Evolutionary conservation across 2,329 filamentous ascomycete species (phyloP), one percentile per base, ranked within the genome.

Genomic region (Pseudogymnoascus sp.): DNA sequence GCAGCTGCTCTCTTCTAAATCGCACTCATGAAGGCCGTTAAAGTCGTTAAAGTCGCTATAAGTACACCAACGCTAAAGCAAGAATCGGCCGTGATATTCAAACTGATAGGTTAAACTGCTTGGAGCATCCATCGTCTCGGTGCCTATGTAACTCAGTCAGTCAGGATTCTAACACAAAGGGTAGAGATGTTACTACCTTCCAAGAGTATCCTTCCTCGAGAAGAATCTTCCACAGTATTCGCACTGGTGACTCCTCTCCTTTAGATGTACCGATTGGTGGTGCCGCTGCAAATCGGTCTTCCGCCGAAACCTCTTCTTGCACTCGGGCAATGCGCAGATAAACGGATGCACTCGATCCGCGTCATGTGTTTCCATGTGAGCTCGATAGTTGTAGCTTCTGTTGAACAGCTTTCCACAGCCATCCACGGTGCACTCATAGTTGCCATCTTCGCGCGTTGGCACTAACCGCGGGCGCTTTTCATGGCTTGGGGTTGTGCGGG

Each of bases 281-380:
- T 87, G 80, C 66, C 81, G 75, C 66, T 81, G 79, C 25, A 96
- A 80, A 72, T 96, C 92, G 1, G 91, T 92, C 75, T 89, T 92
- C 68, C 92, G 83, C 15, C 91, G 89, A 74, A 96, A 96, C 60
- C 84, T 84, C 76, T 88, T 91, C 67, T 76, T 80, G 75, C 92
- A 96, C 60, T 81, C 82, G 2, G 80, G 74, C 31, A 85, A 77
- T 1, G 77, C 77, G 74, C 92, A 96, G 1, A 81, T 79, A 69
- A 91, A 88, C 0, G 87, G 85, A 69, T 89, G 90, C 68, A 84
- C 84, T 62, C 88, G 81, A 63, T 84, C 81, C 12, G 90, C 85
- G 70, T 94, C 86, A 71, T 96, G 92, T 0, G 87, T 92, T 70
- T 92, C 88, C 81, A 92, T 82, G 73, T 96, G 92, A 31, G 91